Base-by-base conservation (phyloP, 2,329 filamentous ascomycete species). In the Clonostachys chloroleuca region DNA sequence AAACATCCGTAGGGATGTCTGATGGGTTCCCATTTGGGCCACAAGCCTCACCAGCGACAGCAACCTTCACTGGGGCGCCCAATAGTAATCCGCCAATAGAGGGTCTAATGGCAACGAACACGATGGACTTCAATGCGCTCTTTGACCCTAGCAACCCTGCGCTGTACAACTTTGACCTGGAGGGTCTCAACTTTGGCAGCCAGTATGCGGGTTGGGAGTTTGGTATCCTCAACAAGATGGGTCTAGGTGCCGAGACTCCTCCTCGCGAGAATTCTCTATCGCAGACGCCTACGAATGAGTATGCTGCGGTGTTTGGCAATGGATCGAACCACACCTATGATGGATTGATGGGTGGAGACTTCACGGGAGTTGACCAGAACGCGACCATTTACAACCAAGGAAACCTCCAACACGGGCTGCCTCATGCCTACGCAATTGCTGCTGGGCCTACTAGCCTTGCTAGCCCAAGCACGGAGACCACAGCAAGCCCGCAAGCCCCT, bases 141-240 rank as follows among this genome's bases (percentile, higher is more conserved):
- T 96, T 96, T 59, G 92, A 96, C 56, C 89, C 90, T 0, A 94
- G 89, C 61, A 94, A 97, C 62, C 90, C 92, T 5, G 88, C 91
- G 1, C 71, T 96, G 47, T 96, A 95, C 78, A 96, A 96, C 63
- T 96, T 97, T 65, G 92, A 97, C 63, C 81, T 96, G 12, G 91
- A 95, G 47, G 91, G 90, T 49, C 80, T 96, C 63, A 69, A 70
- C 48, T 99, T 97, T 65, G 92, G 91, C 47, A 97, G 94, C 62
- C 90, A 95, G 54, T 99, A 97, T 61, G 92, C 92, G 50, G 92
- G 92, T 16, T 78, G 96, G 65, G 94, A 97, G 65, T 96, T 97
- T 64, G 88, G 91, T 46, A 96, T 97, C 81, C 80, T 99, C 1
- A 91, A 90, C 30, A 92, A 97, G 64, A 95, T 99, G 88, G 90